Conservation (phyloP, 345 rosid genomes). For the Hypericum perforatum region DNA sequence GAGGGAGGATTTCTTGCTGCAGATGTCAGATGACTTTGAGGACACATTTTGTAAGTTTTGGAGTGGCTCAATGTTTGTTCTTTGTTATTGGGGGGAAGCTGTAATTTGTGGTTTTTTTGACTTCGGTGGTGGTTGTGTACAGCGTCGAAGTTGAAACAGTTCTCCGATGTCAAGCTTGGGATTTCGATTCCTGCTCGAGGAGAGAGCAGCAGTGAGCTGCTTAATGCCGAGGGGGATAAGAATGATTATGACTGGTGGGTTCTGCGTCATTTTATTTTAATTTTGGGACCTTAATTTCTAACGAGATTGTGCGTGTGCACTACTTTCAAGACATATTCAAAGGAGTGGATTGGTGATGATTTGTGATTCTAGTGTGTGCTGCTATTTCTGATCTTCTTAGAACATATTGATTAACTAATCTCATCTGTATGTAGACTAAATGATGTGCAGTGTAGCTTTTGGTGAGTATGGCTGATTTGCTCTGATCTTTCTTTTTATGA, state of each 20-base stretch:
- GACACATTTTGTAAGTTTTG: slow-evolving; percentile 67
- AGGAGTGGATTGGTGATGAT: no score
- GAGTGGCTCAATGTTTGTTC: neutral
- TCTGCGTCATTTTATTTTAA: slow-evolving; percentile 8
- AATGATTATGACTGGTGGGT: slow-evolving; percentile 95
- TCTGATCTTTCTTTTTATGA: slow-evolving; percentile 16
- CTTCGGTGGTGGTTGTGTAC: slow-evolving; percentile 9
- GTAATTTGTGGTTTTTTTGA: no score
- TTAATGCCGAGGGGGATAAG: slow-evolving; percentile 78
- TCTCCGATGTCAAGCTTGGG: slow-evolving; percentile 64
- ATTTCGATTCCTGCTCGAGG: slow-evolving; percentile 72
- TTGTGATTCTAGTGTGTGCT: no score
- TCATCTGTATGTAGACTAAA: no score
- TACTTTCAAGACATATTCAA: no score
- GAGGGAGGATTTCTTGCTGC: slow-evolving; percentile 75
- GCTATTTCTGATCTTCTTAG: no score
- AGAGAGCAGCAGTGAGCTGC: slow-evolving; percentile 73
- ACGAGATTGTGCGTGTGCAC: neutral
- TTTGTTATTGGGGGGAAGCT: neutral
- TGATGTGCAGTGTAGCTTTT: no score
- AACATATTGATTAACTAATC: no score
- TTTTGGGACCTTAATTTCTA: neutral
- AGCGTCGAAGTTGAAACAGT: slow-evolving; percentile 76
- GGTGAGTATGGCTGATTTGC: no score
- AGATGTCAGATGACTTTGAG: slow-evolving; percentile 66